These are phyloP conservation scores for Verticillium klebahnii DNA, from an alignment of 2,329 filamentous ascomycete species.

Conservation along the genomic window DNA sequence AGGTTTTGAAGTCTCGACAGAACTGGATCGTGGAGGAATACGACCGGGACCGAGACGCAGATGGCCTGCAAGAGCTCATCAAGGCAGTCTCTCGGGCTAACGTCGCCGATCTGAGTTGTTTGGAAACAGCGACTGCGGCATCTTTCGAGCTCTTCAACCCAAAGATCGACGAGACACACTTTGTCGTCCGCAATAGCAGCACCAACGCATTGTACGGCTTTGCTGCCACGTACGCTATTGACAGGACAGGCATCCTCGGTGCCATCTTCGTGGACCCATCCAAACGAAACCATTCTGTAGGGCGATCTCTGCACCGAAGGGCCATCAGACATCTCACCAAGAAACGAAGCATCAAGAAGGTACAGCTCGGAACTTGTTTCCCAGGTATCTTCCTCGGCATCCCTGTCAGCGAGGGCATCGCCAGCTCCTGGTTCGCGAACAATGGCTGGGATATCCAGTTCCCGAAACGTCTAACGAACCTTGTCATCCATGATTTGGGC, in stretches of 20 bases:
- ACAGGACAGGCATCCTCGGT: constrained; percentile 69
- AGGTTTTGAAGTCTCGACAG: constrained; percentile 81
- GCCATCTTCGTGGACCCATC: constrained; percentile 85
- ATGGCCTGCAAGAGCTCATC: constrained; percentile 71
- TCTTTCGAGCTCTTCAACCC: constrained; percentile 72
- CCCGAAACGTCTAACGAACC: constrained; percentile 55
- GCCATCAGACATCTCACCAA: constrained; percentile 72
- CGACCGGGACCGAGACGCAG: constrained; percentile 70
- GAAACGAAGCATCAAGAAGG: constrained; percentile 66
- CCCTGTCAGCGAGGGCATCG: constrained; percentile 51
- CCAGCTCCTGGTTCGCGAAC: constrained; percentile 79
- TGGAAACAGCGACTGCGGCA: constrained; percentile 64
- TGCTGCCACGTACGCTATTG: constrained; percentile 80
- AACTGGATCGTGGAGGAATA: constrained; percentile 94
- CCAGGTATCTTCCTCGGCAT: constrained; percentile 86
- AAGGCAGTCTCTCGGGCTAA: constrained; percentile 63
- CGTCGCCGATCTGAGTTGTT: constrained; percentile 62
- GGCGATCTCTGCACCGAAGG: constrained; percentile 80
- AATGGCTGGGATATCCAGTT: constrained; percentile 78
- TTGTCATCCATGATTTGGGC: constrained; percentile 67
- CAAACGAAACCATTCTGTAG: constrained; percentile 84
- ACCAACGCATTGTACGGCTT: constrained; percentile 90
- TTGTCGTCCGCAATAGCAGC: constrained; percentile 89
- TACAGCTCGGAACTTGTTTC: constrained; percentile 77
- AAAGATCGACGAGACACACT: constrained; percentile 75